A percentile compares a stretch with the other conserved stretches of the same genome.
Conservation (phyloP, 2,329 filamentous ascomycete species). For the Penicillium sp. region DNA sequence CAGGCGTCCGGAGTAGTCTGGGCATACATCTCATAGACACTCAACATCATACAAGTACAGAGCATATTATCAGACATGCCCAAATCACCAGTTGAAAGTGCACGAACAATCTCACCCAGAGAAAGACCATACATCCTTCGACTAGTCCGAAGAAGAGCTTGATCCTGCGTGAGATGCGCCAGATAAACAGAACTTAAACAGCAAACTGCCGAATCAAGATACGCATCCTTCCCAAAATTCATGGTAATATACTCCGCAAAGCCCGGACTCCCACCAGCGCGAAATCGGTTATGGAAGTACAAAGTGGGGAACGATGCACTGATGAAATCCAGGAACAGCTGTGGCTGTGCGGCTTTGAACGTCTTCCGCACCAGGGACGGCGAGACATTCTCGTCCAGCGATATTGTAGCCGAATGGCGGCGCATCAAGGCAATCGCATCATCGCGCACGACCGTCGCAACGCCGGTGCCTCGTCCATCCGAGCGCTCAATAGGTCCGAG, state of each 20-base stretch:
- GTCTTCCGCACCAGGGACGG: conserved; percentile 24
- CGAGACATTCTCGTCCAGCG: conserved; percentile 22
- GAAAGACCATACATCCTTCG: conserved; percentile 34
- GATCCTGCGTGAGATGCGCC: conserved; percentile 25
- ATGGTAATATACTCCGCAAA: conserved; percentile 25
- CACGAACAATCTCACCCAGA: conserved; percentile 30
- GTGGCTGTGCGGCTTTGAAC: conserved; percentile 20
- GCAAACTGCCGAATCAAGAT: conserved; percentile 27
- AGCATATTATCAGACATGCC: conserved; percentile 35
- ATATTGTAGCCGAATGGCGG: conserved; percentile 15
- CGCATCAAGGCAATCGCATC: conserved; percentile 29
- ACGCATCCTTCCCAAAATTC: conserved; percentile 24
- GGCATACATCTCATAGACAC: conserved; percentile 42
- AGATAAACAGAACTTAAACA: conserved; percentile 29
- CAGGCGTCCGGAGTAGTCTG: conserved; percentile 37
- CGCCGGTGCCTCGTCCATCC: conserved; percentile 1
- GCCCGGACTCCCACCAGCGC: conserved; percentile 20
- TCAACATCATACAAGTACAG: conserved; percentile 38
- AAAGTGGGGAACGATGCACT: conserved; percentile 28
- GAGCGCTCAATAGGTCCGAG: background rate
- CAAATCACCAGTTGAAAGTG: conserved; percentile 25
- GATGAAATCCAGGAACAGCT: conserved; percentile 27
- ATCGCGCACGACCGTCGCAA: conserved; percentile 19
- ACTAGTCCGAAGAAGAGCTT: conserved; percentile 21
- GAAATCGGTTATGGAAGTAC: conserved; percentile 30